Conservation (phyloP, 2,329 filamentous ascomycete species). For the Hypoxylon sp. region DNA sequence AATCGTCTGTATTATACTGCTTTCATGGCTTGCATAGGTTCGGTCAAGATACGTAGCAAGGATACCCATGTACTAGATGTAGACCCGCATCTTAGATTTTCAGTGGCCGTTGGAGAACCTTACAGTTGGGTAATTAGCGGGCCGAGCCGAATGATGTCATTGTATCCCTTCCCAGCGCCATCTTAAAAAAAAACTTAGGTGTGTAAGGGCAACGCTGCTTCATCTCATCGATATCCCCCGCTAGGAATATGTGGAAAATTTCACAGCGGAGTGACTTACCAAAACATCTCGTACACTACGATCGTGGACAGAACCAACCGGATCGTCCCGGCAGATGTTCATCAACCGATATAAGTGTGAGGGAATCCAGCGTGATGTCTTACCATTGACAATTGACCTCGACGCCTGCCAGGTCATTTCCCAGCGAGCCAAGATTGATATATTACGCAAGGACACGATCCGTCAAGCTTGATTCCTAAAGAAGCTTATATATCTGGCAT, state of each 20-base stretch:
- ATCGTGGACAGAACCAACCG: neutral
- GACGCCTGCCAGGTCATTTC: neutral
- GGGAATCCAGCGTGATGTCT: neutral
- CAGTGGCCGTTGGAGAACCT: conserved; percentile 8
- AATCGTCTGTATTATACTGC: neutral
- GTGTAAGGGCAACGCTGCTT: neutral
- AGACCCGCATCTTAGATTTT: conserved; percentile 6
- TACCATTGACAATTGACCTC: neutral
- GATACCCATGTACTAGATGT: conserved; percentile 1
- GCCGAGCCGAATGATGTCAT: conserved; percentile 29
- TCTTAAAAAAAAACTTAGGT: neutral
- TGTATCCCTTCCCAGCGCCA: neutral
- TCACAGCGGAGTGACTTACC: neutral
- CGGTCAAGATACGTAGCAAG: neutral
- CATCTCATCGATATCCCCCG: neutral
- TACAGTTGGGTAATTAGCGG: conserved; percentile 3
- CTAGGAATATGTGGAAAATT: neutral
- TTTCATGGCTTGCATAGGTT: neutral
- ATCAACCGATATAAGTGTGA: neutral
- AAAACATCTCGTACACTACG: neutral
- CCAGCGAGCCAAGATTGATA: too few species aligned
- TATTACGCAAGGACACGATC: too few species aligned
- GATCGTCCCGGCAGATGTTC: too few species aligned
- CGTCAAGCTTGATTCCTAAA: too few species aligned
- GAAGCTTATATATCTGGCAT: too few species aligned